Percentiles rank a stretch among this genome's conserved stretches.
These are phyloP conservation scores for Protomyces gravidus DNA, from an alignment of 1,139 yeast genomes.

Conservation along the genomic window DNA sequence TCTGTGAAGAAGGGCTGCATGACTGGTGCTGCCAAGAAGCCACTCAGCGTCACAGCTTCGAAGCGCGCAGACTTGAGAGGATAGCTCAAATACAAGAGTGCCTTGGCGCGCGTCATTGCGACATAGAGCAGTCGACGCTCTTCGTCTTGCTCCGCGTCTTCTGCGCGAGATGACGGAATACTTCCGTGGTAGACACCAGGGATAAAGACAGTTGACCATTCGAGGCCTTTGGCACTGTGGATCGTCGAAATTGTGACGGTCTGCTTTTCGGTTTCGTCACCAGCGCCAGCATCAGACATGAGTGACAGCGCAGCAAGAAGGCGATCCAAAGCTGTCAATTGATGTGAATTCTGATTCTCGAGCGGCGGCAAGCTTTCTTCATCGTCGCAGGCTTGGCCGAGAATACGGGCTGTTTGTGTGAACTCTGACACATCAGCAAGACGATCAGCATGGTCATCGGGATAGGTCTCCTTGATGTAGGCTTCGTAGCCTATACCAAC, in stretches of 20 bases:
- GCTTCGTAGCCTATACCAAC: slow-evolving; percentile 30
- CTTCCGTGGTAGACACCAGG: slow-evolving; percentile 44
- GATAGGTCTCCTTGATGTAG: slow-evolving; percentile 41
- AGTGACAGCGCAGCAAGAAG: slow-evolving; percentile 61
- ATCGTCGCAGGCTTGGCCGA: slow-evolving; percentile 44
- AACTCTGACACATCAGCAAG: slow-evolving; percentile 31
- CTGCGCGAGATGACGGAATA: slow-evolving; percentile 38
- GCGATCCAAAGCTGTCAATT: slow-evolving; percentile 38
- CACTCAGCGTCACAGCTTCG: slow-evolving; percentile 18
- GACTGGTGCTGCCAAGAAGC: slow-evolving; percentile 10
- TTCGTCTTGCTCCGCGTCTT: slow-evolving; percentile 50
- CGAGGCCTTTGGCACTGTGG: slow-evolving; percentile 76
- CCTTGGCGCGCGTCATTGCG: slow-evolving; percentile 77
- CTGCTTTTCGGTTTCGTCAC: slow-evolving; percentile 33
- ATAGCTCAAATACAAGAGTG: slow-evolving; percentile 31
- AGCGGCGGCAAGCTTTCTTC: slow-evolving; percentile 39
- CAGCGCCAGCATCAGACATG: slow-evolving; percentile 43
- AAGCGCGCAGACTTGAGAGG: slow-evolving; percentile 26
- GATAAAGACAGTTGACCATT: slow-evolving; percentile 88
- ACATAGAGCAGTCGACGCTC: slow-evolving; percentile 84
- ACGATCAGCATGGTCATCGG: slow-evolving; percentile 34
- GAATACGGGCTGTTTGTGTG: slow-evolving; percentile 35
- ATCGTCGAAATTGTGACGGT: slow-evolving; percentile 61
- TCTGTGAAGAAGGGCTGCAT: slow-evolving; percentile 6
- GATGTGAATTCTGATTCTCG: slow-evolving; percentile 18